Base-by-base conservation (phyloP, 2,329 filamentous ascomycete species). In the Furcasterigmium sp. region DNA sequence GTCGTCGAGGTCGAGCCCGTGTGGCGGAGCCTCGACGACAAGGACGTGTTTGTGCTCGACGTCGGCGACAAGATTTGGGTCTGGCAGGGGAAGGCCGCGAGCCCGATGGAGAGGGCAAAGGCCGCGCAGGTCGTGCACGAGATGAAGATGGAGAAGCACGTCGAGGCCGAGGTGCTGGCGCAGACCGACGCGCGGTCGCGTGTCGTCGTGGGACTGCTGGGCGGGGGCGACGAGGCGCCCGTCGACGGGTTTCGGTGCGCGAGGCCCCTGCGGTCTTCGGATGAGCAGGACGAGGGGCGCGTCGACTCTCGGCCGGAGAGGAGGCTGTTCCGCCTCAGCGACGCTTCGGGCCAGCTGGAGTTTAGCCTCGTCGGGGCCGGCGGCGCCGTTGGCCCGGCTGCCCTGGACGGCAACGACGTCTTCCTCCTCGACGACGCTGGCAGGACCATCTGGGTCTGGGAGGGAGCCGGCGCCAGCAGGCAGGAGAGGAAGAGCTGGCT, bases 41-140 rank as follows among this genome's bases (percentile, higher is more conserved):
- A 66, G 41, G 82, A 86, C 53, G 82, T 85, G 3, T 85, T 85
- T 51, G 67, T 85, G 13, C 60, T 85, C 35, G 82, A 85, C 51
- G 70, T 69, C 41, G 73, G 74, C 19, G 67, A 76, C 39, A 84
- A 84, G 64, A 81, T 85, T 51, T 84, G 77, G 71, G 77, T 84
- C 4, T 86, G 82, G 82, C 82, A 85, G 63, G 82, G 82, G 40
- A 72, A 70, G 53, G 70, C 69, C 34, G 82, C 79, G 56, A 80
- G 75, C 37, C 82, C 81, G 0, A 83, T 84, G 78, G 82, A 86
- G 55, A 85, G 83, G 64, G 75, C 76, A 36, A 83, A 81, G 62
- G 79, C 80, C 0, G 82, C 82, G 0, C 79, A 83, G 56, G 78
- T 85, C 3, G 81, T 85, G 5, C 74, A 83, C 53, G 77, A 82